A percentile compares a stretch with the other conserved stretches of the same genome.
Conservation (phyloP, 2,329 filamentous ascomycete genomes). For the Madurella mycetomatis region DNA sequence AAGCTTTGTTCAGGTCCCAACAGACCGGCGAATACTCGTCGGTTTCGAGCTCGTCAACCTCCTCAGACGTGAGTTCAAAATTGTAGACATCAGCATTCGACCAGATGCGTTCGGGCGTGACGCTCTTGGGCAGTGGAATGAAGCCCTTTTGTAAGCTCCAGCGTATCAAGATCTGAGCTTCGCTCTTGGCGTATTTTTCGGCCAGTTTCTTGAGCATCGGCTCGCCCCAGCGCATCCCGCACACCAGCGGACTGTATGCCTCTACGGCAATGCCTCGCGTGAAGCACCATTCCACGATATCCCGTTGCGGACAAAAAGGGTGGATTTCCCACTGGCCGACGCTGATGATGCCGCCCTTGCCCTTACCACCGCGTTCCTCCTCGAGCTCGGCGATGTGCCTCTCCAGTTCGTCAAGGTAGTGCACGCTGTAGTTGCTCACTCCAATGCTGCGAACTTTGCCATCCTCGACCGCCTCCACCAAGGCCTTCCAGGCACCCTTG, state of each 20-base stretch:
- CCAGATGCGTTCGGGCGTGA: slow-evolving; percentile 53
- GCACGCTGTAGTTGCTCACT: slow-evolving; percentile 62
- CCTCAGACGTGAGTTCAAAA: slow-evolving; percentile 54
- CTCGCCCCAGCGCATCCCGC: slow-evolving; percentile 68
- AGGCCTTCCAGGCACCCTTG: slow-evolving; percentile 57
- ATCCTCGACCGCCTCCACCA: slow-evolving; percentile 59
- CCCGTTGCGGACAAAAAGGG: slow-evolving; percentile 76
- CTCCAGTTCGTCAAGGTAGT: slow-evolving; percentile 59
- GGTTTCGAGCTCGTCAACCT: slow-evolving; percentile 46
- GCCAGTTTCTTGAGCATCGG: slow-evolving; percentile 59
- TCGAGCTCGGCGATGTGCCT: slow-evolving; percentile 58
- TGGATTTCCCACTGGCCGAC: slow-evolving; percentile 89
- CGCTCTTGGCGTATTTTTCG: slow-evolving; percentile 67
- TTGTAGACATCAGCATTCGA: slow-evolving; percentile 60
- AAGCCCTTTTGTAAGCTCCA: slow-evolving; percentile 79
- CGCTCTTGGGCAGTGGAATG: slow-evolving; percentile 61
- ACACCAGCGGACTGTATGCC: slow-evolving; percentile 58
- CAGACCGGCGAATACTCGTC: slow-evolving; percentile 28
- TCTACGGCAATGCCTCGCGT: slow-evolving; percentile 59
- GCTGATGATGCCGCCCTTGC: slow-evolving; percentile 67
- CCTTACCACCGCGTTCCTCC: slow-evolving; percentile 53
- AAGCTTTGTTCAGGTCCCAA: slow-evolving; percentile 28
- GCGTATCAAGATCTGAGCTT: slow-evolving; percentile 72
- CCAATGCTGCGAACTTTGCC: slow-evolving; percentile 59
- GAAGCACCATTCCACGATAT: slow-evolving; percentile 74